A percentile compares a stretch with the other conserved stretches of the same genome.
Evolutionary conservation across 2,329 filamentous ascomycete species (phyloP).

Genomic region (Albifimbria verrucaria): DNA sequence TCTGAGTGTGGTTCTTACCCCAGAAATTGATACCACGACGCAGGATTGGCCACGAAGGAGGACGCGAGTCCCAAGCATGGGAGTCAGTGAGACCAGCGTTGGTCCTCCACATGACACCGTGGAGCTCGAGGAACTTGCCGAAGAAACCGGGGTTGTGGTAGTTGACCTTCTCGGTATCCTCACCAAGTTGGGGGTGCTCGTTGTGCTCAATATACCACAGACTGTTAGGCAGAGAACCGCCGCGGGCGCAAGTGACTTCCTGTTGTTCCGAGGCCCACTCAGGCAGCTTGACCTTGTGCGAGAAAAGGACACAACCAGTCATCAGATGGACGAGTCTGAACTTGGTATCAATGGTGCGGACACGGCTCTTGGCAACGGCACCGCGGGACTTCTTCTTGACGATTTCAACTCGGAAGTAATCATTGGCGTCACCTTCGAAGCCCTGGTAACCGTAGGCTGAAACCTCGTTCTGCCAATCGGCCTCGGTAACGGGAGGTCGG

Average conservation of each 20-base stretch:
- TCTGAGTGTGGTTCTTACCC: slow-evolving; percentile 89
- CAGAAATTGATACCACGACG: slow-evolving; percentile 98
- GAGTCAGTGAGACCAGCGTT: slow-evolving; percentile 96
- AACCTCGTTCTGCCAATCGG: slow-evolving; percentile 92
- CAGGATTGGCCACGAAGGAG: slow-evolving; percentile 87
- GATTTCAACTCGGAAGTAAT: slow-evolving; percentile 93
- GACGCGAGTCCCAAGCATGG: slow-evolving; percentile 96
- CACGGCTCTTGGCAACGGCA: slow-evolving; percentile 72
- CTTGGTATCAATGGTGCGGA: slow-evolving; percentile 94
- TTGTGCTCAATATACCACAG: slow-evolving; percentile 97
- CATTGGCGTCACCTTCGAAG: slow-evolving; percentile 95
- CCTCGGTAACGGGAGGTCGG: slow-evolving; percentile 79
- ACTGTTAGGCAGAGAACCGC: slow-evolving; percentile 91
- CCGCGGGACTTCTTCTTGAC: slow-evolving; percentile 84
- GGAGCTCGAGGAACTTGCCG: slow-evolving; percentile 95
- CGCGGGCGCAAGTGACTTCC: slow-evolving; percentile 94
- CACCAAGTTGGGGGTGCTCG: slow-evolving; percentile 72
- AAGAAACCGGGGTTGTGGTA: slow-evolving; percentile 94
- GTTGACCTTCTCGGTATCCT: slow-evolving; percentile 87
- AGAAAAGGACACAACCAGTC: slow-evolving; percentile 95
- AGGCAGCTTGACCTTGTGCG: slow-evolving; percentile 97
- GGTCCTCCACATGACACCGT: slow-evolving; percentile 98
- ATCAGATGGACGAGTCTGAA: slow-evolving; percentile 94
- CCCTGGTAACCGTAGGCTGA: slow-evolving; percentile 97
- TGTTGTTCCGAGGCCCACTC: slow-evolving; percentile 98